Evolutionary conservation across 768 basidiomycete genomes (phyloP).

Genomic region (Hygrocybe coccinea): DNA sequence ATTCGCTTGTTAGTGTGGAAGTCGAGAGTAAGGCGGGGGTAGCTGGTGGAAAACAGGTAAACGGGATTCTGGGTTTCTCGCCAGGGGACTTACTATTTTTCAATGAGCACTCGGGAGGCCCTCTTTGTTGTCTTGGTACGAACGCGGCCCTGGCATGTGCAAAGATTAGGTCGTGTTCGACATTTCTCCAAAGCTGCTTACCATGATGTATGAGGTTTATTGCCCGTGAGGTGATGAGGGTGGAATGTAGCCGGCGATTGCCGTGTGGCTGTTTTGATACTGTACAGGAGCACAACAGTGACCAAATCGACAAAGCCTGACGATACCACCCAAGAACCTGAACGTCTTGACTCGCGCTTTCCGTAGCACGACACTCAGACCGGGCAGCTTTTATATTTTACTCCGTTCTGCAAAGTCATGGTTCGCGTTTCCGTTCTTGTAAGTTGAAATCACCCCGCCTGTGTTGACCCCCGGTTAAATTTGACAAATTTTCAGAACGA

Average conservation of each 20-base stretch:
- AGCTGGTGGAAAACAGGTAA: constrained; percentile 44
- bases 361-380: constrained; percentile 80
- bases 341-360: constrained; percentile 77
- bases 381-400: constrained; percentile 48
- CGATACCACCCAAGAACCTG: too few relatives aligned
- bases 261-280: constrained; percentile 44
- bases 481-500: constrained; percentile 41
- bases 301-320: too few relatives aligned
- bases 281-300: constrained; percentile 21
- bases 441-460: too few relatives aligned
- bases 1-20: constrained; percentile 99
- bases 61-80: too few relatives aligned
- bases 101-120: constrained; percentile 97
- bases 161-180: constrained; percentile 3
- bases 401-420: constrained; percentile 51
- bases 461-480: too few relatives aligned
- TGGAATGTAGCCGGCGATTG: constrained; percentile 27
- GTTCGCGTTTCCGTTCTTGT: constrained; percentile 85
- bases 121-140: constrained; percentile 99
- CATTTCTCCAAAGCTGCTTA: constrained; percentile 21
- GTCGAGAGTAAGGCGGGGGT: constrained; percentile 97
- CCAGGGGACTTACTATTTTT: constrained; percentile 80
- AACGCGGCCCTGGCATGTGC: constrained; percentile 80
- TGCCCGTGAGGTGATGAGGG: background rate
- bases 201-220: constrained; percentile 44